Evolutionary conservation across 2,329 filamentous ascomycete genomes (phyloP), one percentile per base, ranked within the genome.

Genomic region (Hypoxylon sp.): DNA sequence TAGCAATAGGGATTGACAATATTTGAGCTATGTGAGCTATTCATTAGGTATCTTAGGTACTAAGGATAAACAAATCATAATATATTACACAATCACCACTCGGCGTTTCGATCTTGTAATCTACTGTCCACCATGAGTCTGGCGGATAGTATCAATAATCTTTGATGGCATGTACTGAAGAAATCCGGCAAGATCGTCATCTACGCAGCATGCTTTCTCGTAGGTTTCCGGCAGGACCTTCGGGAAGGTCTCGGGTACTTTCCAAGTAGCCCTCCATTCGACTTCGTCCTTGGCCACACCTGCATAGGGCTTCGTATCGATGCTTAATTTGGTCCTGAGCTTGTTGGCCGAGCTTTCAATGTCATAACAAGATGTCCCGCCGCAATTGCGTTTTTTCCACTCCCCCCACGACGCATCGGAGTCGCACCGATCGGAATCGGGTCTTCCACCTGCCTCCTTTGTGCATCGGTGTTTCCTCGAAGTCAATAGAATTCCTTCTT

Each of bases 301-400:
- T 0, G 71, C 74, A 8, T 63, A 10, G 2, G 66, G 60, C n/a
- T 58, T 62, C 1, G 26, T 24, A 22, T 1, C 2, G 13, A n/a
- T 10, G 3, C 17, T 11, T 5, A 61, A 29, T 5, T 22, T 1
- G 4, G 8, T 33, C 39, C 26, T 39, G 5, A 70, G 2, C 26
- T n/a, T 33, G 13, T 26, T 17, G 5, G 24, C 1, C 11, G 3
- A 3, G 5, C 39, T 22, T 11, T 42, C 22, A 10, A 9, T 33
- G 19, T 61, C 59, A 48, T 66, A 76, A 58, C 74, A 75, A 24
- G 66, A 67, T 19, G 74, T 74, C 9, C 47, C 66, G 26, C 73
- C 73, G 51, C 74, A 76, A 54, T 75, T 75, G 11, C 70, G 53
- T 0, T 9, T 1, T 63, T 74, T 75, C 74, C 74, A 75, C 35